phyloP scores from a whole-genome alignment of 2,329 filamentous ascomycete genomes.

The Penicillium sp. region DNA sequence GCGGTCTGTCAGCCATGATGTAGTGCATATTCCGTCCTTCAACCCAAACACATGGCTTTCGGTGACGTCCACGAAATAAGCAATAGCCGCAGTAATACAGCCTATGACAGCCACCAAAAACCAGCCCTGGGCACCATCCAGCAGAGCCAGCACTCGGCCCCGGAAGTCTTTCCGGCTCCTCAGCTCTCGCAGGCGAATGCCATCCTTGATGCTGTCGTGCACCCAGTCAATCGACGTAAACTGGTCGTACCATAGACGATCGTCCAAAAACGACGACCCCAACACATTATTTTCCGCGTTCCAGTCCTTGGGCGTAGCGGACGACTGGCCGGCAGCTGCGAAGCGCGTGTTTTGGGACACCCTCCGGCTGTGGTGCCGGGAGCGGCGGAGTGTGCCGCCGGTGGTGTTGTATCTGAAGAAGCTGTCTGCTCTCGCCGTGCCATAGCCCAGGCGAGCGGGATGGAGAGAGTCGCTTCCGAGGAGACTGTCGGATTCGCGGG shows the following conservation, averaged over 20 bases:
- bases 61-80: constrained; percentile 83
- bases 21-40: constrained; percentile 82
- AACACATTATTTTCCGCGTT: constrained; percentile 38
- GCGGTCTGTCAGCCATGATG: constrained; percentile 68
- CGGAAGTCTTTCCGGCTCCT: constrained; percentile 77
- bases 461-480: constrained; percentile 14
- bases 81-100: constrained; percentile 75
- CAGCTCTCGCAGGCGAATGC: constrained; percentile 79
- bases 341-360: constrained; percentile 51
- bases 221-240: constrained; percentile 98
- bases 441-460: constrained; percentile 23
- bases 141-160: constrained; percentile 70
- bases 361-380: constrained; percentile 46
- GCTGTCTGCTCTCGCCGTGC: constrained; percentile 28
- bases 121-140: constrained; percentile 92
- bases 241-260: constrained; percentile 97
- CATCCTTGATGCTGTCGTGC: constrained; percentile 92
- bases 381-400: constrained; percentile 34
- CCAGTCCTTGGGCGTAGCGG: constrained; percentile 45
- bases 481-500: constrained; percentile 22
- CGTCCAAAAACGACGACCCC: constrained; percentile 66
- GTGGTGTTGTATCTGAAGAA: constrained; percentile 32
- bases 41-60: constrained; percentile 83
- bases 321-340: constrained; percentile 43
- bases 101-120: constrained; percentile 87